Percentiles rank a stretch among this genome's conserved stretches.
Evolutionary conservation across 495 filamentous ascomycete species (phyloP).

Genomic region (Penicillium bovifimosum): DNA sequence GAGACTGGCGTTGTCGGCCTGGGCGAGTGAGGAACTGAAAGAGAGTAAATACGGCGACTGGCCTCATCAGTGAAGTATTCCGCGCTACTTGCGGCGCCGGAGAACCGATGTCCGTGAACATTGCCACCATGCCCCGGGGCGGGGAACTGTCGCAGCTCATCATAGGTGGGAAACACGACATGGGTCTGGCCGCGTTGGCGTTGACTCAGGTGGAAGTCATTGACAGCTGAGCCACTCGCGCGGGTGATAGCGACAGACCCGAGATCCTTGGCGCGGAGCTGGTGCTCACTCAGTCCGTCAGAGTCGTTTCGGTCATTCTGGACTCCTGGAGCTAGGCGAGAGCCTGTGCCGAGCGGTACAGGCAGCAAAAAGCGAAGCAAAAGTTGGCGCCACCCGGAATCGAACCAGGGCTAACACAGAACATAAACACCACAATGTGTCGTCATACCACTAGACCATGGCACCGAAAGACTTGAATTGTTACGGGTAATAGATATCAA

Average conservation of each 20-base stretch:
- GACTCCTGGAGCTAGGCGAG: no score
- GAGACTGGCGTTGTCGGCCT: not conserved
- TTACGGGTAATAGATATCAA: no score
- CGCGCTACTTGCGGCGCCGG: not conserved
- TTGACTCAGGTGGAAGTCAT: not conserved
- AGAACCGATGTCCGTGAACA: not conserved
- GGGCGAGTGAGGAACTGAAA: slow-evolving; percentile 1
- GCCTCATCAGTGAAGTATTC: not conserved
- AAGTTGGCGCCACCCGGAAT: slow-evolving; percentile 3
- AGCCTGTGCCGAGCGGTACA: no score
- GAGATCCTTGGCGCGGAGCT: not conserved
- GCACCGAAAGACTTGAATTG: not conserved
- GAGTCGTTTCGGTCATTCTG: no score
- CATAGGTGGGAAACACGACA: not conserved
- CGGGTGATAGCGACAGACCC: not conserved
- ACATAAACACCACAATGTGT: slow-evolving; percentile 2
- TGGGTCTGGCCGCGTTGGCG: not conserved
- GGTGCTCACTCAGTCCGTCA: not conserved
- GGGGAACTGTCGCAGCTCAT: not conserved
- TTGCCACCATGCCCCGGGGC: not conserved
- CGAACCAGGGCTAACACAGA: slow-evolving; percentile 1
- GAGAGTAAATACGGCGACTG: not conserved
- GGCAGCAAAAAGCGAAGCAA: no score
- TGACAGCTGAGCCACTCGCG: not conserved
- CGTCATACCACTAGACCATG: slow-evolving; percentile 9